A percentile compares a stretch with the other conserved stretches of the same genome.
Conservation (phyloP, 2,329 filamentous ascomycete genomes). For the Talaromyces sp. region DNA sequence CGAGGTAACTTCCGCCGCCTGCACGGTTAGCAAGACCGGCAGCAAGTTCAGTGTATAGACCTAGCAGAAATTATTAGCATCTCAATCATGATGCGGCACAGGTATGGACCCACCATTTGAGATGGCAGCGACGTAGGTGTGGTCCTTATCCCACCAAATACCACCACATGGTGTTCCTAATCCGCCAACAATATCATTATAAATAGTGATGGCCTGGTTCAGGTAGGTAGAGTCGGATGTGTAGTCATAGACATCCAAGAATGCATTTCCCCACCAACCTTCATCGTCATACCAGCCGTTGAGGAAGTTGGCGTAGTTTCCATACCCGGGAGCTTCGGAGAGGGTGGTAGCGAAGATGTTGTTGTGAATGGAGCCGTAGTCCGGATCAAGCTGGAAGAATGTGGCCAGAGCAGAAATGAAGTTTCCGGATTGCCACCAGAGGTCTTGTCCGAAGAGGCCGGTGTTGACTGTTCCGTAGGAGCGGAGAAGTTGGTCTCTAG, state of each 20-base stretch:
- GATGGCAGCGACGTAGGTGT: conserved; percentile 12
- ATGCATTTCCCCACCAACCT: conserved; percentile 19
- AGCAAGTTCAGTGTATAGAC: conserved; percentile 16
- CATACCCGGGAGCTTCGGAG: conserved; percentile 10
- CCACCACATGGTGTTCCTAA: conserved; percentile 16
- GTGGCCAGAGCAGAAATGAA: conserved; percentile 16
- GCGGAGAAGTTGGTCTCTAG: conserved; percentile 14
- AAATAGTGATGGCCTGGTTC: conserved; percentile 14
- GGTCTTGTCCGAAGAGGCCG: conserved; percentile 12
- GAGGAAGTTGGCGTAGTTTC: conserved; percentile 16
- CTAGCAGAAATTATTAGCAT: neutral
- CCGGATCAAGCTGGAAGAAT: conserved; percentile 13
- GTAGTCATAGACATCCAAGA: conserved; percentile 18
- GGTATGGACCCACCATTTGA: conserved; percentile 12
- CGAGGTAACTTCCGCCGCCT: conserved; percentile 5
- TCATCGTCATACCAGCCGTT: conserved; percentile 17
- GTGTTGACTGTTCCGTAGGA: conserved; percentile 11
- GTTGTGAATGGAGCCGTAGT: conserved; percentile 12
- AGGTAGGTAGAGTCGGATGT: conserved; percentile 7
- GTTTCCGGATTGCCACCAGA: conserved; percentile 18
- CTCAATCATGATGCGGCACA: neutral
- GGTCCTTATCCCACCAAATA: conserved; percentile 15
- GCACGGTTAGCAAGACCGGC: conserved; percentile 13
- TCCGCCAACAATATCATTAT: conserved; percentile 15
- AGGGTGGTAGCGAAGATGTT: conserved; percentile 14